A percentile compares a stretch with the other conserved stretches of the same genome.
Evolutionary conservation across 1,284 basidiomycete species (phyloP).

Genomic region (Puccinia polysora): DNA sequence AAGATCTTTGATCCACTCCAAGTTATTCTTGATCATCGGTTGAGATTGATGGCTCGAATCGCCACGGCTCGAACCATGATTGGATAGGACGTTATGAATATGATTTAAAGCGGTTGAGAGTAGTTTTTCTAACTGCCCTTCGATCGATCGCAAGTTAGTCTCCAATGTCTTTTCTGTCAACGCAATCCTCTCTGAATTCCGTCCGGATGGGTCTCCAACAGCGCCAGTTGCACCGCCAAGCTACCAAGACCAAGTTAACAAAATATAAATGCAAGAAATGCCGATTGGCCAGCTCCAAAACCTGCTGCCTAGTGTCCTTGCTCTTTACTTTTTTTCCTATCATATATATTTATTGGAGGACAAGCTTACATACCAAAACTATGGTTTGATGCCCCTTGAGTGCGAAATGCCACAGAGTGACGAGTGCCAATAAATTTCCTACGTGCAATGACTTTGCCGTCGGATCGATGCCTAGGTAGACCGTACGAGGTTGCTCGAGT

Average conservation of each 20-base stretch:
- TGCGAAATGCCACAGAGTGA: slow-evolving; percentile 81
- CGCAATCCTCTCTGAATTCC: slow-evolving; percentile 72
- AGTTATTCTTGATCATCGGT: slow-evolving; percentile 69
- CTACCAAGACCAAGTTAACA: slow-evolving; percentile 55
- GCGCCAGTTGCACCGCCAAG: slow-evolving; percentile 92
- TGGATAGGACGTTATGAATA: slow-evolving; percentile 55
- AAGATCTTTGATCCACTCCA: slow-evolving; percentile 72
- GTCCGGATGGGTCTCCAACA: slow-evolving; percentile 94
- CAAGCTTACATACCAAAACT: slow-evolving; percentile 63
- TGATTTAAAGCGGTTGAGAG: slow-evolving; percentile 66
- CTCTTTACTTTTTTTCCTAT: not conserved
- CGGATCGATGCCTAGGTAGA: slow-evolving; percentile 90
- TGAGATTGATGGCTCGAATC: slow-evolving; percentile 50
- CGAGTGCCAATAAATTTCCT: slow-evolving; percentile 83
- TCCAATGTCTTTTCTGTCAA: slow-evolving; percentile 63
- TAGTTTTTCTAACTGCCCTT: slow-evolving; percentile 65
- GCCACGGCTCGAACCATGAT: slow-evolving; percentile 46
- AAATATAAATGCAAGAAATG: no score
- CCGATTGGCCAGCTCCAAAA: no score
- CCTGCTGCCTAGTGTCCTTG: not conserved
- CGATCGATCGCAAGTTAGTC: slow-evolving; percentile 66
- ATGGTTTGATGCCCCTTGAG: slow-evolving; percentile 73
- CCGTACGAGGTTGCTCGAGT: slow-evolving; percentile 53
- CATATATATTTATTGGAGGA: slow-evolving; percentile 40
- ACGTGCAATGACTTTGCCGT: slow-evolving; percentile 83